Evolutionary conservation across 495 filamentous ascomycete genomes (phyloP).

Genomic region (Hypoxylon fragiforme): DNA sequence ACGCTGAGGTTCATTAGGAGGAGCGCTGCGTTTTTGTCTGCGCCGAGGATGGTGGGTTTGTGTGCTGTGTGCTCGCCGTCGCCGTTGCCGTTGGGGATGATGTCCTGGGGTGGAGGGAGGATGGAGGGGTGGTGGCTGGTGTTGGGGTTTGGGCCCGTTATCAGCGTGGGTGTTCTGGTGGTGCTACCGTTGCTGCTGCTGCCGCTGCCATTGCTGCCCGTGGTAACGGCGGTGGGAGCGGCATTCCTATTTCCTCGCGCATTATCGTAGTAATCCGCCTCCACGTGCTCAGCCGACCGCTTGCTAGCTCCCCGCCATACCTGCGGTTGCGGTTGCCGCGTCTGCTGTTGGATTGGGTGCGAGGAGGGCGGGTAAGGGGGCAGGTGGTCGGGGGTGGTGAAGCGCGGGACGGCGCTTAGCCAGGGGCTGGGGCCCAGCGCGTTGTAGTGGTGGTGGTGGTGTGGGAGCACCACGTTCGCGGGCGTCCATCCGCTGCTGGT

Average conservation of each 20-base stretch:
- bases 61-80: too few species aligned
- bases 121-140: too few species aligned
- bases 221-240: background rate
- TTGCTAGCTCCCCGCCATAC: conserved; percentile 20
- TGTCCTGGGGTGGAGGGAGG: too few species aligned
- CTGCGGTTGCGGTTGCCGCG: conserved; percentile 2
- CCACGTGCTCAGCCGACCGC: conserved; percentile 23
- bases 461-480: conserved; percentile 29
- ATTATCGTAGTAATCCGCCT: conserved; percentile 21
- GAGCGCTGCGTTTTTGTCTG: conserved; percentile 60
- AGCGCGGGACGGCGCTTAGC: conserved; percentile 49
- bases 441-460: conserved; percentile 15
- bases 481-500: conserved; percentile 30
- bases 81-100: too few species aligned
- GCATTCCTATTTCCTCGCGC: background rate
- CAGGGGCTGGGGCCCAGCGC: conserved; percentile 41
- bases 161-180: too few species aligned
- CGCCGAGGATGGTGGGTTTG: conserved; percentile 15
- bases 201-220: conserved; percentile 15
- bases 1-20: conserved; percentile 59
- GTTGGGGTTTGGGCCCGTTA: too few species aligned
- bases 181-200: conserved; percentile 3
- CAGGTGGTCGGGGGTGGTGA: conserved; percentile 31
- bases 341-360: conserved; percentile 1
- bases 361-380: conserved; percentile 11